Percentiles rank a stretch among this genome's conserved stretches.
These are phyloP conservation scores for Kluyveromyces lactis DNA, from an alignment of 805 yeast species.

Conservation along the genomic window DNA sequence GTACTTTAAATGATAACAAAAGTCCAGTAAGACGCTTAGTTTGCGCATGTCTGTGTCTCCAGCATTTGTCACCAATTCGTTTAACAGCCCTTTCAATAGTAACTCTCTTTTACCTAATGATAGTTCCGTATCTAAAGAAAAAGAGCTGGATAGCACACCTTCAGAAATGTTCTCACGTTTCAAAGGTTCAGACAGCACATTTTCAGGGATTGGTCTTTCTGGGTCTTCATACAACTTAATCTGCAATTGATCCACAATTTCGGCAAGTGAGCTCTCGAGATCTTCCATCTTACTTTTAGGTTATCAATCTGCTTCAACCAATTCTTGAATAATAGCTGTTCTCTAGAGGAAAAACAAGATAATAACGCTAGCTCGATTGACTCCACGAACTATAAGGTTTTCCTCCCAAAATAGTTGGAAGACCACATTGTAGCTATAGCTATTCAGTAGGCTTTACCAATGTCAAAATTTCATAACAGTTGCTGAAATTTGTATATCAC, in stretches of 20 bases:
- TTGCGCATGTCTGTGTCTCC: slow-evolving; percentile 3
- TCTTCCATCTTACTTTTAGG: neutral
- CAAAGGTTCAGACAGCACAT: neutral
- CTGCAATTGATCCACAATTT: neutral
- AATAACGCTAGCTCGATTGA: no score
- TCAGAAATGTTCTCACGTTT: neutral
- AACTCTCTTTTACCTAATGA: slow-evolving; percentile 6
- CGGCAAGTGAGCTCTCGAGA: neutral
- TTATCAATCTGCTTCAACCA: no score
- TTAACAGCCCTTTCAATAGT: slow-evolving; percentile 11
- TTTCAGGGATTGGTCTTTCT: neutral
- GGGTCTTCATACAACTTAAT: neutral
- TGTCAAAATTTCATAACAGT: no score
- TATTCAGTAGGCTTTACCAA: no score
- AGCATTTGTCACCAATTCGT: slow-evolving; percentile 10
- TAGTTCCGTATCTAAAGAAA: neutral
- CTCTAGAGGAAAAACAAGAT: no score
- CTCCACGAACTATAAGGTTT: no score
- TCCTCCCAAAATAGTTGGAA: no score
- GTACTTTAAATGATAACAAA: slow-evolving; percentile 15
- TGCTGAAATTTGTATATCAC: no score
- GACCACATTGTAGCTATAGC: no score
- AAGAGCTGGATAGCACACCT: neutral
- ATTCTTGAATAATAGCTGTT: no score
- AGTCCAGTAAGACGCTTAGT: slow-evolving; percentile 18